phyloP scores from a whole-genome alignment of 2,329 filamentous ascomycete species.

The Fusarium austroafricanum region DNA sequence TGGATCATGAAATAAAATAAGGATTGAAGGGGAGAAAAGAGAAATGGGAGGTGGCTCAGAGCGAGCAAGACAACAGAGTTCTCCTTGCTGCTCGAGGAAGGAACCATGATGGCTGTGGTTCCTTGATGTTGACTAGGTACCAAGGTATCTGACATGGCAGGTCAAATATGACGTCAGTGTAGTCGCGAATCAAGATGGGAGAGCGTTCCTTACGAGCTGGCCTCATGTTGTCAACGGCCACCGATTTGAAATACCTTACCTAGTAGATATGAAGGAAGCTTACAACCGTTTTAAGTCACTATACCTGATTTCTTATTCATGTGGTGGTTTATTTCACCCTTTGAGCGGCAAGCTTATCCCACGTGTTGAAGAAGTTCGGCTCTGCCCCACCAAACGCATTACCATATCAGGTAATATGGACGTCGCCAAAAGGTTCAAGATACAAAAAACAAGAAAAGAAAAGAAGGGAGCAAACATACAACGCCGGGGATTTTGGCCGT shows the following conservation, averaged over 20 bases:
- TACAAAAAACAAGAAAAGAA: neutral
- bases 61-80: neutral
- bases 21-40: neutral
- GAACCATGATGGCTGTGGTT: conserved; percentile 11
- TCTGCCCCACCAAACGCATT: neutral
- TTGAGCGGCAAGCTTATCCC: no score
- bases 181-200: neutral
- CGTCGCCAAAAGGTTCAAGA: neutral
- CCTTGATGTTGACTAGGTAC: no score
- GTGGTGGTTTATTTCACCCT: no score
- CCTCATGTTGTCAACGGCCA: neutral
- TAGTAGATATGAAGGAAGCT: no score
- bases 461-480: conserved; percentile 10
- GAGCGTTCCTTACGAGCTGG: neutral
- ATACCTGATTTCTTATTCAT: no score
- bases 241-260: neutral
- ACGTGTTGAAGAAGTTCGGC: no score
- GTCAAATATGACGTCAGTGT: conserved; percentile 21
- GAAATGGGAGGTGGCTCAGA: neutral
- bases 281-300: no score
- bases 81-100: neutral
- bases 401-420: neutral
- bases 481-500: conserved; percentile 26
- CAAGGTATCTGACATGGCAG: conserved; percentile 5
- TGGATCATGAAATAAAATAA: neutral